Evolutionary conservation across 2,329 filamentous ascomycete genomes (phyloP).

Genomic region (Dryadomyces quercus-mongolicae): DNA sequence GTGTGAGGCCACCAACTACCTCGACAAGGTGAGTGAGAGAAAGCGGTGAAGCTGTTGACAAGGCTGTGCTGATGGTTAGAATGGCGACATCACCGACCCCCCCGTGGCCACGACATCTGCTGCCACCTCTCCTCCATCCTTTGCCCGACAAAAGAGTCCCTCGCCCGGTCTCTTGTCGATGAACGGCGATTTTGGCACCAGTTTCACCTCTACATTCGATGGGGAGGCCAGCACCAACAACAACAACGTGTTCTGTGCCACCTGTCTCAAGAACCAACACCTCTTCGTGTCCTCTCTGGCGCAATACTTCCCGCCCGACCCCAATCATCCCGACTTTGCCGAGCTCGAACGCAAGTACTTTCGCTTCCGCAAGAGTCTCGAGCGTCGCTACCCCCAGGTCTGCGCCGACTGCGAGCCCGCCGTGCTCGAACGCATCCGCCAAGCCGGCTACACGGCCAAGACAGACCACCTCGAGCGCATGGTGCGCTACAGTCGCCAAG

Average conservation of each 20-base stretch:
- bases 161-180: conserved; percentile 14
- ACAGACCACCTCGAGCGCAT: conserved; percentile 68
- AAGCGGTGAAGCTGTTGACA: background rate
- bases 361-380: conserved; percentile 58
- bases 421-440: conserved; percentile 56
- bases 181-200: conserved; percentile 17
- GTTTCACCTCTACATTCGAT: background rate
- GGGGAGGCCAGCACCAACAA: background rate
- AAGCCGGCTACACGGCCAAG: conserved; percentile 69
- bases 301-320: conserved; percentile 61
- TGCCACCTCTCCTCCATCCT: conserved; percentile 30
- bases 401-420: conserved; percentile 68
- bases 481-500: conserved; percentile 51
- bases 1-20: conserved; percentile 80
- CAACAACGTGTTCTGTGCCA: conserved; percentile 50
- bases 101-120: conserved; percentile 48
- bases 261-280: conserved; percentile 81
- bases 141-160: conserved; percentile 30
- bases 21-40: conserved; percentile 59
- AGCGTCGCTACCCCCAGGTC: conserved; percentile 78
- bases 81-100: conserved; percentile 83
- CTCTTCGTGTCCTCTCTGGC: conserved; percentile 65
- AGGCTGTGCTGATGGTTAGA: conserved; percentile 30
- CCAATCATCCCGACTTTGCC: conserved; percentile 54
- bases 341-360: conserved; percentile 58